A percentile compares a stretch with the other conserved stretches of the same genome.
Conservation (phyloP, 73 alveolate genomes). For the Breviolum minutum region DNA sequence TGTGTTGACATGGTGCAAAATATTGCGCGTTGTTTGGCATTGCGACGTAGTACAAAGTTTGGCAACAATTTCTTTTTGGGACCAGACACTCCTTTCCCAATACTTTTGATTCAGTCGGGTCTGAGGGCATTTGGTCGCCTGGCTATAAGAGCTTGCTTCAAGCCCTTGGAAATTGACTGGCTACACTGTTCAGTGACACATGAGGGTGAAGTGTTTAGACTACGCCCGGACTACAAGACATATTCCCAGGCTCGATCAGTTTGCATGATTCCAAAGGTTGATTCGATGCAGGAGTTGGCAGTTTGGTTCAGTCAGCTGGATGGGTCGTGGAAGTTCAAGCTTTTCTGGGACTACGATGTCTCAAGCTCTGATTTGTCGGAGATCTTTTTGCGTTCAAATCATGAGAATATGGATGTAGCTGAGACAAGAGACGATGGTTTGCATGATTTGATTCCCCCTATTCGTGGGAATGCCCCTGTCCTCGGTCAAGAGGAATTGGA, state of each 20-base stretch:
- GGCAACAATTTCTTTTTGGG: neutral
- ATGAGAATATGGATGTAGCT: slow-evolving; percentile 1
- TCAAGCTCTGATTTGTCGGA: neutral
- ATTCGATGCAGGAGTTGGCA: neutral
- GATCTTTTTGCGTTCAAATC: neutral
- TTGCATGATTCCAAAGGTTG: neutral
- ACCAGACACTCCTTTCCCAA: neutral
- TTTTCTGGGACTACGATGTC: neutral
- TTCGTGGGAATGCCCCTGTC: neutral
- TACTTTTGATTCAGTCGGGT: neutral
- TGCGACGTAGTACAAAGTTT: neutral
- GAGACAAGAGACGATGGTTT: neutral
- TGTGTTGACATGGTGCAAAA: neutral
- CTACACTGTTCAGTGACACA: neutral
- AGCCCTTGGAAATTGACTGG: neutral
- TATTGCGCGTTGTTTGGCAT: neutral
- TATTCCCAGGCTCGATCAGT: neutral
- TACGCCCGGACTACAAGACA: neutral
- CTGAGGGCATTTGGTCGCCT: neutral
- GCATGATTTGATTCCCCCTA: neutral
- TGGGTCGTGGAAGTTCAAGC: too few relatives aligned
- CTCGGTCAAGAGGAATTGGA: neutral
- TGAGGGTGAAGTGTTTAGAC: neutral
- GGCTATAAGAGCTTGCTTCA: neutral
- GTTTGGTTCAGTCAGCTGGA: neutral